A percentile compares a stretch with the other conserved stretches of the same genome.
Conservation (phyloP, 1,284 basidiomycete species). For the Cerrena zonata region DNA sequence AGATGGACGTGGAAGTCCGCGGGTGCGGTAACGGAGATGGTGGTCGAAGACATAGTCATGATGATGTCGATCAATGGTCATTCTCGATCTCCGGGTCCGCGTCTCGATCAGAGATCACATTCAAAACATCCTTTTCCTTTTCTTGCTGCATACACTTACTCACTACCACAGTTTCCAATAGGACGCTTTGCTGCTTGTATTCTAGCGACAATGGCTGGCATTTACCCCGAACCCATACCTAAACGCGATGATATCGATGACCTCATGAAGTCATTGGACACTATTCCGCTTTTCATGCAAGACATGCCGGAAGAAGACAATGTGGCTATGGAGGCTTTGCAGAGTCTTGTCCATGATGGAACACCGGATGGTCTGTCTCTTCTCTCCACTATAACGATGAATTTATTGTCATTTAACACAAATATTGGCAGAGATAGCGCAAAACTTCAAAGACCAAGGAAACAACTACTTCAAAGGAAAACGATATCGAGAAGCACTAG, state of each 20-base stretch:
- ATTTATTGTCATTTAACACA: too few relatives aligned
- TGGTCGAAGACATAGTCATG: conserved; percentile 15
- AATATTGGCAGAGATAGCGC: conserved; percentile 66
- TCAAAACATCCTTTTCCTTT: too few relatives aligned
- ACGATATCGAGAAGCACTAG: conserved; percentile 79
- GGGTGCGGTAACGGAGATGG: conserved; percentile 60
- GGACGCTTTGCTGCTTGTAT: too few relatives aligned
- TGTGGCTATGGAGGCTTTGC: conserved; percentile 74
- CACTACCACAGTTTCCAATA: too few relatives aligned
- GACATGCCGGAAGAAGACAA: conserved; percentile 73
- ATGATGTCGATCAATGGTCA: too few relatives aligned
- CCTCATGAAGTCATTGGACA: conserved; percentile 48
- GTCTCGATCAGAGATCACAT: too few relatives aligned
- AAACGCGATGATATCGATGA: conserved; percentile 24
- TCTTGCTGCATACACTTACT: too few relatives aligned
- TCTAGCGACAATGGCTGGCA: not conserved
- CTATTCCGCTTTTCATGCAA: conserved; percentile 88
- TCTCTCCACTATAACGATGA: too few relatives aligned
- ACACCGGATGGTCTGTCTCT: conserved; percentile 82
- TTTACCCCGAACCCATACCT: not conserved
- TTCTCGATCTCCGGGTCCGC: too few relatives aligned
- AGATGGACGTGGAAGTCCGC: conserved; percentile 98
- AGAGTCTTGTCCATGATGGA: conserved; percentile 83
- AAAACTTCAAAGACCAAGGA: conserved; percentile 91
- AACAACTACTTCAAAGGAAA: conserved; percentile 90